Conservation (phyloP, 768 basidiomycete genomes). For the Exidia glandulosa region DNA sequence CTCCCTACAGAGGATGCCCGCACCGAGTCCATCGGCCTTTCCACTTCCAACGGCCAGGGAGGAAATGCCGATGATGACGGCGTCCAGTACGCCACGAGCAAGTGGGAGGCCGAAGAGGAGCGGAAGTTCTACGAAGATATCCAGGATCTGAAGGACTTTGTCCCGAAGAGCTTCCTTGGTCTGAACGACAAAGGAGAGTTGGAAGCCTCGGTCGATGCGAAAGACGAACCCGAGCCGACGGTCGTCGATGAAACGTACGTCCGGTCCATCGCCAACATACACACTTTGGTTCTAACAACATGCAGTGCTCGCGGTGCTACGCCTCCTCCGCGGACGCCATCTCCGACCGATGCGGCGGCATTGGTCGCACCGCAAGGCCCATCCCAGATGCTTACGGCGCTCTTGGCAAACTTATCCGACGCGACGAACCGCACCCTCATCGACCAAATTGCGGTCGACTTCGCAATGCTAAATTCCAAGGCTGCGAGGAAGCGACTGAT, state of each 20-base stretch:
- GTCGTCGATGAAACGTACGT: background rate
- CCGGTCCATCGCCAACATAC: background rate
- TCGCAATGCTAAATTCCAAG: conserved; percentile 93
- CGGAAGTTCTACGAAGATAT: conserved; percentile 87
- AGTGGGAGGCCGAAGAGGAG: conserved; percentile 99
- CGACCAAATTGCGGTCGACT: conserved; percentile 91
- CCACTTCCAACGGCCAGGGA: conserved; percentile 32
- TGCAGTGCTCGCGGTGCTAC: conserved; percentile 52
- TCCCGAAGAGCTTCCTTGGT: conserved; percentile 79
- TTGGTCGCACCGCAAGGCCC: conserved; percentile 76
- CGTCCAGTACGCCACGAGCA: conserved; percentile 45
- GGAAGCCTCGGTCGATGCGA: conserved; percentile 11
- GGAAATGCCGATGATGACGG: conserved; percentile 49
- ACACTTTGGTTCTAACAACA: conserved; percentile 31
- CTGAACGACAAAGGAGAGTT: conserved; percentile 30
- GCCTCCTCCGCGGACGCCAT: conserved; percentile 49
- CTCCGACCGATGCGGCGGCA: conserved; percentile 18
- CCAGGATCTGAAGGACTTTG: conserved; percentile 82
- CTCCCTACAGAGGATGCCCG: conserved; percentile 74
- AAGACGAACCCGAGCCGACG: conserved; percentile 11
- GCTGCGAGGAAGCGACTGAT: conserved; percentile 85
- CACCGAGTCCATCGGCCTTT: conserved; percentile 72
- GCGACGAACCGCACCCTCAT: conserved; percentile 84
- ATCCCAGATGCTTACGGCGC: conserved; percentile 80
- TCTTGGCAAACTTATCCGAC: conserved; percentile 86